Percentiles rank a stretch among this genome's conserved stretches.
phyloP scores from a whole-genome alignment of 768 basidiomycete genomes.

The Collybia mongolica region DNA sequence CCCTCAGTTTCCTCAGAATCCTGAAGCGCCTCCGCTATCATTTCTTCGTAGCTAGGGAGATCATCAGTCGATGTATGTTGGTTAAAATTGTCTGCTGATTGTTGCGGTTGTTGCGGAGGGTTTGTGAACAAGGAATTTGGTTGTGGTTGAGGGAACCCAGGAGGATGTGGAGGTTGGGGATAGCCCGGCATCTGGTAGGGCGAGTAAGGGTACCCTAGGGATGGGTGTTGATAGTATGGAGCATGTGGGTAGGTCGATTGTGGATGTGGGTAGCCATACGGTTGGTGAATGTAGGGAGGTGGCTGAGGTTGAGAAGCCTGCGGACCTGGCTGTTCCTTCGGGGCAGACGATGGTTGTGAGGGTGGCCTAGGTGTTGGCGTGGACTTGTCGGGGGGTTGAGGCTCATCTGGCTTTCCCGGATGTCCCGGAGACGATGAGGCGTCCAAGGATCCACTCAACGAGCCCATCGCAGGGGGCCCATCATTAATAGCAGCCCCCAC shows the following conservation, averaged over 20 bases:
- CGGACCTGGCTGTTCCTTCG: conserved; percentile 17
- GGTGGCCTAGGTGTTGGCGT: conserved; percentile 17
- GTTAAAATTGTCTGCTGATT: conserved; percentile 20
- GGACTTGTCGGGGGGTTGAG: conserved; percentile 24
- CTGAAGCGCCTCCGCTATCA: conserved; percentile 80
- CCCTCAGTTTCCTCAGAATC: conserved; percentile 73
- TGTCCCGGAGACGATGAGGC: conserved; percentile 12
- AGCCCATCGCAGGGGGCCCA: conserved; percentile 14
- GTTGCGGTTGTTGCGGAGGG: conserved; percentile 24
- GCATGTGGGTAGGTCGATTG: conserved; percentile 64
- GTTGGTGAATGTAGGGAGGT: conserved; percentile 49
- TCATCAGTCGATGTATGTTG: conserved; percentile 38
- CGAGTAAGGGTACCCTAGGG: conserved; percentile 36
- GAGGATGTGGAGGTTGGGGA: conserved; percentile 41
- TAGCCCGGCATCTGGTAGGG: conserved; percentile 27
- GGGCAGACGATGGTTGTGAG: conserved; percentile 15
- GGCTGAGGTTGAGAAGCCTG: conserved; percentile 10
- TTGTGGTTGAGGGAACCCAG: conserved; percentile 36
- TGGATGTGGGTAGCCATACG: conserved; percentile 49
- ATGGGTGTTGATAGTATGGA: conserved; percentile 59
- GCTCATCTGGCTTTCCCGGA: conserved; percentile 15
- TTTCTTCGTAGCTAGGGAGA: conserved; percentile 87
- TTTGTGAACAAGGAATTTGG: conserved; percentile 30
- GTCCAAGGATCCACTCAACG: conserved; percentile 15
- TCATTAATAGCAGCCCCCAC: conserved; percentile 11